Conservation (phyloP, 352 stramenopile genomes). For the Phytophthora pistaciae region DNA sequence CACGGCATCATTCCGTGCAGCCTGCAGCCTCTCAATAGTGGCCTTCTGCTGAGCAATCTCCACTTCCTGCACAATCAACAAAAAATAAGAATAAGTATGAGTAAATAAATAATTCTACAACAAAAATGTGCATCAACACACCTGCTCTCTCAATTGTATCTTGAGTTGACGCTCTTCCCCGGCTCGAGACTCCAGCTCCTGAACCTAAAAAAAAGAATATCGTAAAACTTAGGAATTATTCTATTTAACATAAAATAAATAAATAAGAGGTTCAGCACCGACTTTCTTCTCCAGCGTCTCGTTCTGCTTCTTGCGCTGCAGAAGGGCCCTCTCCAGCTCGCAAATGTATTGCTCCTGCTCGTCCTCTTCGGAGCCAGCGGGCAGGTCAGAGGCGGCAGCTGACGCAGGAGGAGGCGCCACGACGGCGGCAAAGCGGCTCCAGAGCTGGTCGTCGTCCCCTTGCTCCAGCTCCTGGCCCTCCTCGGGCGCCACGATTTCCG, state of each 20-base stretch:
- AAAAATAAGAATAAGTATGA: background rate
- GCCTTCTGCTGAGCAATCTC: conserved; percentile 33
- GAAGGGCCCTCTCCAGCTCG: conserved; percentile 73
- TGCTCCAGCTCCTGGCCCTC: conserved; percentile 38
- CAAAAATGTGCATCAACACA: background rate
- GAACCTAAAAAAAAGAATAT: conserved; percentile 15
- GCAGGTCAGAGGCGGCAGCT: background rate
- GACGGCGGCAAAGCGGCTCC: conserved; percentile 53
- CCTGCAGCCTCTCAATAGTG: conserved; percentile 26
- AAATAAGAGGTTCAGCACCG: too few species aligned
- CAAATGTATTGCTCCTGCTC: conserved; percentile 86
- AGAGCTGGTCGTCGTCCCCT: conserved; percentile 44
- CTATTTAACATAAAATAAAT: too few species aligned
- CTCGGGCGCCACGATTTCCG: conserved; percentile 76
- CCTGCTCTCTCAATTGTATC: conserved; percentile 30
- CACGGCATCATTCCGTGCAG: conserved; percentile 14
- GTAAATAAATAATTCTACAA: background rate
- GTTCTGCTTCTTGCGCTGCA: conserved; percentile 84
- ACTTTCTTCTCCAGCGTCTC: conserved; percentile 58
- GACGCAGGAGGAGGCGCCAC: conserved; percentile 44
- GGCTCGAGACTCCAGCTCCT: conserved; percentile 16
- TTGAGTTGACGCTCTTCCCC: conserved; percentile 18
- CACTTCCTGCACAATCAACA: conserved; percentile 20
- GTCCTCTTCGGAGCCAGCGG: conserved; percentile 45
- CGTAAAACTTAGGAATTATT: background rate